Percentiles rank a stretch among this genome's conserved stretches.
phyloP scores from a whole-genome alignment of 805 yeast species.

The Suhomyces emberorum region DNA sequence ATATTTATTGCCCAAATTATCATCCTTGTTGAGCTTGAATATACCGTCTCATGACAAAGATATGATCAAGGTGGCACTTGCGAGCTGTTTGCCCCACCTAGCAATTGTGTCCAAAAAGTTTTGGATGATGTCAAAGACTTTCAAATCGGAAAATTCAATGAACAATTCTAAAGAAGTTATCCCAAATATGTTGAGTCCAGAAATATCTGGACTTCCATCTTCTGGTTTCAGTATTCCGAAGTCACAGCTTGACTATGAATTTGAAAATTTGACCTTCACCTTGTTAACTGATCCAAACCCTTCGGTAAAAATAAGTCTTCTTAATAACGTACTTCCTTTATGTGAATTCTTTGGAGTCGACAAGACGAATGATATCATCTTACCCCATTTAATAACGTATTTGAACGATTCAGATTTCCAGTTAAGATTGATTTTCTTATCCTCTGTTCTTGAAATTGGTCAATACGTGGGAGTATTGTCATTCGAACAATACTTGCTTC shows the following conservation, averaged over 20 bases:
- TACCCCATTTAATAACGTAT: slow-evolving; percentile 89
- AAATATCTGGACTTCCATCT: neutral
- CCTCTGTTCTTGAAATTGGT: slow-evolving; percentile 68
- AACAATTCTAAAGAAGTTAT: slow-evolving; percentile 22
- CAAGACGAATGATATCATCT: slow-evolving; percentile 79
- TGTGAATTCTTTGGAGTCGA: slow-evolving; percentile 84
- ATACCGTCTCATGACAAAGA: slow-evolving; percentile 27
- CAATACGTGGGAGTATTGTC: slow-evolving; percentile 78
- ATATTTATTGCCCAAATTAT: slow-evolving; percentile 71
- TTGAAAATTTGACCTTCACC: slow-evolving; percentile 63
- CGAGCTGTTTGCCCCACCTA: slow-evolving; percentile 69
- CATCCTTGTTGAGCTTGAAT: slow-evolving; percentile 18
- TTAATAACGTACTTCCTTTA: slow-evolving; percentile 69
- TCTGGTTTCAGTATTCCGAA: slow-evolving; percentile 27
- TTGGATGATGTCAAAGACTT: slow-evolving; percentile 55
- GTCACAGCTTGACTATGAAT: slow-evolving; percentile 45
- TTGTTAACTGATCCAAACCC: slow-evolving; percentile 68
- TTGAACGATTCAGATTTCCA: slow-evolving; percentile 73
- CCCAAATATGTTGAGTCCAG: slow-evolving; percentile 9
- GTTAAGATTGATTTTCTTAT: slow-evolving; percentile 67
- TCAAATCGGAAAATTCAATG: slow-evolving; percentile 23
- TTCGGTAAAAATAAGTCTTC: slow-evolving; percentile 64
- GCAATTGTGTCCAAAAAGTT: slow-evolving; percentile 63
- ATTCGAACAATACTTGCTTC: slow-evolving; percentile 83
- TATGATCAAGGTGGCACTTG: slow-evolving; percentile 58